Evolutionary conservation across 768 basidiomycete genomes (phyloP).

Genomic region (Rhodotorula diobovata): DNA sequence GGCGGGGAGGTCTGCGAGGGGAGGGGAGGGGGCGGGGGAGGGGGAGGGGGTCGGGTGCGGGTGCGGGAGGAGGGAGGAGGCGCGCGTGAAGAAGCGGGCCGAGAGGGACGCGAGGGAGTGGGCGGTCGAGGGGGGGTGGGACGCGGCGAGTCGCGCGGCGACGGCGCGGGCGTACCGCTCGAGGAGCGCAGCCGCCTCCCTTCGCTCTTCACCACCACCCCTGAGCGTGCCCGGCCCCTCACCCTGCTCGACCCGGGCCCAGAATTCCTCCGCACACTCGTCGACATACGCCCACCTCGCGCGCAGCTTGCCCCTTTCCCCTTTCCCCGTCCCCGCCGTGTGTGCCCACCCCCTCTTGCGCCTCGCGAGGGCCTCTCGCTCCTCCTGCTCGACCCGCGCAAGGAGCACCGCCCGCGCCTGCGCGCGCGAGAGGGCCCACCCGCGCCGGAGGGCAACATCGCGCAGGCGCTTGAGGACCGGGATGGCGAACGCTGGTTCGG

Average conservation of each 20-base stretch:
- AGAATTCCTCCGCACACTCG: slow-evolving; percentile 1
- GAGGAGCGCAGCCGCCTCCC: background rate
- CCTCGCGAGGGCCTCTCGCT: background rate
- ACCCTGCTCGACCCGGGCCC: background rate
- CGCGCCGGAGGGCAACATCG: background rate
- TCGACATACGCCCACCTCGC: background rate
- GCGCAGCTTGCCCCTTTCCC: background rate
- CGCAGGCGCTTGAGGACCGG: slow-evolving; percentile 4
- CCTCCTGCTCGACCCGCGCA: background rate
- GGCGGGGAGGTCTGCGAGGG: background rate
- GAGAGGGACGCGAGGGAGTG: background rate
- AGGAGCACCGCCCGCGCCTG: background rate
- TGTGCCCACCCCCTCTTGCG: background rate
- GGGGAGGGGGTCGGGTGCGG: too few species aligned
- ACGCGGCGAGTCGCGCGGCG: background rate
- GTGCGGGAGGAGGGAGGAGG: background rate
- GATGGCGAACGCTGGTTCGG: background rate
- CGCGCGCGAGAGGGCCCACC: background rate
- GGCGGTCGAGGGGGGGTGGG: too few species aligned
- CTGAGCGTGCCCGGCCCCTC: background rate
- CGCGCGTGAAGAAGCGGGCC: background rate
- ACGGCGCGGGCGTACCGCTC: background rate
- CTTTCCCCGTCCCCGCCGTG: too few species aligned
- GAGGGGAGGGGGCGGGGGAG: too few species aligned
- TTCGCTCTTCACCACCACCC: too few species aligned